Conservation (phyloP, 257 asterid species). For the Oldenlandia corymbosa region DNA sequence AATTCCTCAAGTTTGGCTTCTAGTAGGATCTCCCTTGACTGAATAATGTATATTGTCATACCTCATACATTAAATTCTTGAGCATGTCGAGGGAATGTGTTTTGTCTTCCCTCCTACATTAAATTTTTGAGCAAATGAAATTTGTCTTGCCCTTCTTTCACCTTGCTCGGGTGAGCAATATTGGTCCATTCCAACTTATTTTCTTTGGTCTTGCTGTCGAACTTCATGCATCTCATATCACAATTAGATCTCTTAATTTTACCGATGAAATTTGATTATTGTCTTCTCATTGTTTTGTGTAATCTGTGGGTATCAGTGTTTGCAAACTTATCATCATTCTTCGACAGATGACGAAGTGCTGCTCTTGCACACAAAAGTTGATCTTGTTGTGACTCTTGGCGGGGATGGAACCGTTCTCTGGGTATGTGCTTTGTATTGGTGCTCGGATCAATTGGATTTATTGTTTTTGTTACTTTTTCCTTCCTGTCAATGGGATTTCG, state of each 20-base stretch:
- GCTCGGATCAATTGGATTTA: neutral
- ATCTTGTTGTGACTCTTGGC: conserved; percentile 86
- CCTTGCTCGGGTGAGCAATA: neutral
- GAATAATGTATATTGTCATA: neutral
- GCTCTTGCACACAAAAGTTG: conserved; percentile 80
- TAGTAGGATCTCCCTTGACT: neutral
- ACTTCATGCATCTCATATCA: neutral
- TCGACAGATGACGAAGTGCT: conserved; percentile 61
- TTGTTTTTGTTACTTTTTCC: neutral
- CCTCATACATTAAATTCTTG: neutral
- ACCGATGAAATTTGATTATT: neutral
- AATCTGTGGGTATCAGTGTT: neutral
- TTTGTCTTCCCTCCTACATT: neutral
- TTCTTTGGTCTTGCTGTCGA: neutral
- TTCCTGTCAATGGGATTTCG: neutral
- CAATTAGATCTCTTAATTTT: neutral
- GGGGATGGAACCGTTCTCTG: conserved; percentile 99
- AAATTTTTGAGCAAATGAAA: neutral
- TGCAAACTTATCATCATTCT: conserved; percentile 2
- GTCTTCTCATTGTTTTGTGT: neutral
- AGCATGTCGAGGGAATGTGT: neutral
- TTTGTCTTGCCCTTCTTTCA: neutral
- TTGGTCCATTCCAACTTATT: neutral
- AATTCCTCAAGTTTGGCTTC: neutral
- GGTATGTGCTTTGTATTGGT: conserved; percentile 45